These are phyloP conservation scores for Mollisiaceae sp. DNA, from an alignment of 2,329 filamentous ascomycete genomes.

Conservation along the genomic window DNA sequence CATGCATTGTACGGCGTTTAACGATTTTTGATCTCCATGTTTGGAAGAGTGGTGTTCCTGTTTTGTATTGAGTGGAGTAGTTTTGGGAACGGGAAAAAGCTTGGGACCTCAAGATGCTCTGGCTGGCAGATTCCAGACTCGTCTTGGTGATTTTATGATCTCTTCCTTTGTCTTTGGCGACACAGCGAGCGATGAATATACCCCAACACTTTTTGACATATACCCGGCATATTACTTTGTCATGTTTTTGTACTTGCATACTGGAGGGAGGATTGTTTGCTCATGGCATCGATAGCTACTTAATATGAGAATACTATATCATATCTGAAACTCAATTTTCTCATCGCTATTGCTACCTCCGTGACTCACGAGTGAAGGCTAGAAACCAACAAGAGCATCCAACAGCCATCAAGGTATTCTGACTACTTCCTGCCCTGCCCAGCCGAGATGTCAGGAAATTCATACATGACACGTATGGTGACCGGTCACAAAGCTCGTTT, in stretches of 20 bases:
- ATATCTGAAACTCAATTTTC: background rate
- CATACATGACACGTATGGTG: too few relatives aligned
- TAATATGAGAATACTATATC: background rate
- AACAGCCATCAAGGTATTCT: background rate
- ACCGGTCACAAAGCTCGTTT: background rate
- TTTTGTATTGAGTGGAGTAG: conserved; percentile 12
- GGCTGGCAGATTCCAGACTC: conserved; percentile 40
- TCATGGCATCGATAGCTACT: background rate
- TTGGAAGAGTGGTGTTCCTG: conserved; percentile 13
- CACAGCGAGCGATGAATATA: conserved; percentile 37
- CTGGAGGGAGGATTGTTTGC: background rate
- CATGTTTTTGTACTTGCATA: conserved; percentile 7
- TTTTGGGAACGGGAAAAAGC: conserved; percentile 25
- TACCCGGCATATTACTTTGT: conserved; percentile 25
- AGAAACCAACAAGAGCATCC: background rate
- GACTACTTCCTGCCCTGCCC: too few relatives aligned
- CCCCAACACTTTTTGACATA: conserved; percentile 32
- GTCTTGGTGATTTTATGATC: conserved; percentile 36
- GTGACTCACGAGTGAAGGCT: background rate
- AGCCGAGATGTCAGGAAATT: background rate
- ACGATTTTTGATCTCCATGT: background rate
- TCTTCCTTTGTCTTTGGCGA: conserved; percentile 30
- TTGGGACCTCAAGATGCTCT: conserved; percentile 39
- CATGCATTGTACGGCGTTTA: conserved; percentile 12
- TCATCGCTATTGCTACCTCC: background rate